Evolutionary conservation across 164 flowering plant species (phyloP), one percentile per base, ranked within the genome.

Genomic region (Sextonia rubra): DNA sequence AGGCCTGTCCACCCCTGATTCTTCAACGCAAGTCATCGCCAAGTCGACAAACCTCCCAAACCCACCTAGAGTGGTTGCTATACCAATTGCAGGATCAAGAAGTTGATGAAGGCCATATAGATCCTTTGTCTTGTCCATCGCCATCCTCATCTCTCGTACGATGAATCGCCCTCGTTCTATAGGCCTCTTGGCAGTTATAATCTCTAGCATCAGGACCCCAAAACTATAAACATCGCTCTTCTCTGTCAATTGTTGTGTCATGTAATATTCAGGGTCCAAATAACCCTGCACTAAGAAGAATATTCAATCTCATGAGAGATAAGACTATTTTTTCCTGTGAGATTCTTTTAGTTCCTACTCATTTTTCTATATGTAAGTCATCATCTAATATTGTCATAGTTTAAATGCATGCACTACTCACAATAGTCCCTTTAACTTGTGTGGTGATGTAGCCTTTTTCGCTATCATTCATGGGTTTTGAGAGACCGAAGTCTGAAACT

Each of bases 171-270:
- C 86, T 48, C 77, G 71, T 69, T 83, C 81, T 76, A 89, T 85
- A 2, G 91, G 91, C 18, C 60, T 75, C 82, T 78, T 78, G 44
- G 80, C 91, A 29, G 91, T 83, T 49, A 86, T 12, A 25, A 89
- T 61, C 77, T 89, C 93, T 49, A 89, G 64, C 79, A 85, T 62
- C 8, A 89, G 77, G n/a, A 89, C 85, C 23, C 93, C 93, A 73
- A 86, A 89, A 83, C 90, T 81, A 56, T 87, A 89, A 4, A 87
- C 91, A 78, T 89, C 93, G 61, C 91, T 87, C 81, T 89, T 89
- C 37, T 86, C 85, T 0, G 88, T 89, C 66, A 89, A 61, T 64
- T 86, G 93, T 30, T 87, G 81, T 32, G 88, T 85, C 87, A 84
- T 85, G 77, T 83, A 85, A 72, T 89, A 89, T 69, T 89, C 93